A percentile compares a stretch with the other conserved stretches of the same genome.
Conservation (phyloP, 306 rosid species). For the Rubus idaeus region DNA sequence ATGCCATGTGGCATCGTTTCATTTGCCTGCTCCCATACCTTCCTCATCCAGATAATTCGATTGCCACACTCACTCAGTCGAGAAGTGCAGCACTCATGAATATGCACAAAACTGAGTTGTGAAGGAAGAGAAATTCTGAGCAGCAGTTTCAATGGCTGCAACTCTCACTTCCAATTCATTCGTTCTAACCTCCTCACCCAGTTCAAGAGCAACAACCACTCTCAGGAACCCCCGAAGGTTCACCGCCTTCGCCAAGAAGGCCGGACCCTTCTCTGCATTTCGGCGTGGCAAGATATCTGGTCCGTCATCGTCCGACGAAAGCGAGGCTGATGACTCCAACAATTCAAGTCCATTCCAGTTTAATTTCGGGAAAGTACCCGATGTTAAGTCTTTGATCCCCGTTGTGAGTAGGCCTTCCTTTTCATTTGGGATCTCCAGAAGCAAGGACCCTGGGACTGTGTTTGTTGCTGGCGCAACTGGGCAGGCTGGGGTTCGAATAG, state of each 20-base stretch:
- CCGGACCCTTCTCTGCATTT: constrained; percentile 54
- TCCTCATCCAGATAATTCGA: constrained; percentile 50
- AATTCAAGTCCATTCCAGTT: constrained; percentile 60
- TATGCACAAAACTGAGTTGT: constrained; percentile 4
- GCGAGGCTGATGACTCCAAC: constrained; percentile 28
- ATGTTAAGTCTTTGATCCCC: constrained; percentile 69
- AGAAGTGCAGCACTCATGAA: background rate
- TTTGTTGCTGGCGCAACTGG: constrained; percentile 92
- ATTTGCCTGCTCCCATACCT: constrained; percentile 41
- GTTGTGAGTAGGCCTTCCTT: constrained; percentile 45
- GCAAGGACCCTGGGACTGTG: constrained; percentile 75
- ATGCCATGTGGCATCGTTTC: constrained; percentile 50
- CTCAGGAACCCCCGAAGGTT: constrained; percentile 37
- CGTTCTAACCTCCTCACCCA: constrained; percentile 49
- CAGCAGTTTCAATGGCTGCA: constrained; percentile 56
- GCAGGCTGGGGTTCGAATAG: constrained; percentile 82
- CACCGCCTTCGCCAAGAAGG: constrained; percentile 47
- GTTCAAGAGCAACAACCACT: constrained; percentile 29
- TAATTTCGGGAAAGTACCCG: constrained; percentile 65
- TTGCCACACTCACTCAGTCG: constrained; percentile 1
- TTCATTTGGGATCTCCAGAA: constrained; percentile 59
- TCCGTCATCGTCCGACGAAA: constrained; percentile 36
- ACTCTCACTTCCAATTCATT: constrained; percentile 70
- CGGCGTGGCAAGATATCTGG: constrained; percentile 59
- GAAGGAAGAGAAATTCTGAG: background rate